phyloP scores from a whole-genome alignment of 2,329 filamentous ascomycete species.

The Colletotrichum musicola region DNA sequence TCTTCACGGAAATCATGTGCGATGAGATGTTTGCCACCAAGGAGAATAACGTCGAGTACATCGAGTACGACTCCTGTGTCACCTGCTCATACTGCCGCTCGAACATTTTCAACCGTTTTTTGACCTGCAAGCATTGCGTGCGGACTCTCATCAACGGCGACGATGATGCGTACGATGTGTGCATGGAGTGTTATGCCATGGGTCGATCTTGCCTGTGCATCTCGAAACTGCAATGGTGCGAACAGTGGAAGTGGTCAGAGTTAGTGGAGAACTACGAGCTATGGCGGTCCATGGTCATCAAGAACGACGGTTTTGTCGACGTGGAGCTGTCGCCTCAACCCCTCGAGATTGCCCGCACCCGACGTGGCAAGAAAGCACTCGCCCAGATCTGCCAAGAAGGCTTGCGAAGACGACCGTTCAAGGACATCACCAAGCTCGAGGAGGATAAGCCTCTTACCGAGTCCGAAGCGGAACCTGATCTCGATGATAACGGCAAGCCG shows the following conservation, averaged over 20 bases:
- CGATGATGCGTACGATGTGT: slow-evolving; percentile 93
- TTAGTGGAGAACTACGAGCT: slow-evolving; percentile 82
- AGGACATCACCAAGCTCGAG: slow-evolving; percentile 78
- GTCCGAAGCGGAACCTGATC: slow-evolving; percentile 63
- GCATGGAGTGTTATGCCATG: slow-evolving; percentile 99
- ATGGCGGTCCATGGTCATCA: slow-evolving; percentile 85
- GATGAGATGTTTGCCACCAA: slow-evolving; percentile 87
- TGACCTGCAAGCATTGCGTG: slow-evolving; percentile 90
- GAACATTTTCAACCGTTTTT: slow-evolving; percentile 97
- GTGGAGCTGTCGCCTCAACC: slow-evolving; percentile 76
- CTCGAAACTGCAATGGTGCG: slow-evolving; percentile 88
- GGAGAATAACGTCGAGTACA: slow-evolving; percentile 78
- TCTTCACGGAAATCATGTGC: slow-evolving; percentile 84
- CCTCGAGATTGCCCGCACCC: slow-evolving; percentile 76
- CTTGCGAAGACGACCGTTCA: slow-evolving; percentile 82
- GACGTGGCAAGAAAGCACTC: slow-evolving; percentile 79
- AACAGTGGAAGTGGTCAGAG: slow-evolving; percentile 90
- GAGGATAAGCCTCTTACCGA: slow-evolving; percentile 60
- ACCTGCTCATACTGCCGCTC: slow-evolving; percentile 96
- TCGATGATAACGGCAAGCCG: slow-evolving; percentile 72
- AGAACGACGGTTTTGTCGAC: slow-evolving; percentile 76
- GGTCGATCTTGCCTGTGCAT: slow-evolving; percentile 92
- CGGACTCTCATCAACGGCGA: slow-evolving; percentile 73
- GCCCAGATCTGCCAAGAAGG: slow-evolving; percentile 97
- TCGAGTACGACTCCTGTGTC: slow-evolving; percentile 89